Percentiles rank a stretch among this genome's conserved stretches.
Conservation (phyloP, 140 eudicot genomes). For the Anethum foeniculum region DNA sequence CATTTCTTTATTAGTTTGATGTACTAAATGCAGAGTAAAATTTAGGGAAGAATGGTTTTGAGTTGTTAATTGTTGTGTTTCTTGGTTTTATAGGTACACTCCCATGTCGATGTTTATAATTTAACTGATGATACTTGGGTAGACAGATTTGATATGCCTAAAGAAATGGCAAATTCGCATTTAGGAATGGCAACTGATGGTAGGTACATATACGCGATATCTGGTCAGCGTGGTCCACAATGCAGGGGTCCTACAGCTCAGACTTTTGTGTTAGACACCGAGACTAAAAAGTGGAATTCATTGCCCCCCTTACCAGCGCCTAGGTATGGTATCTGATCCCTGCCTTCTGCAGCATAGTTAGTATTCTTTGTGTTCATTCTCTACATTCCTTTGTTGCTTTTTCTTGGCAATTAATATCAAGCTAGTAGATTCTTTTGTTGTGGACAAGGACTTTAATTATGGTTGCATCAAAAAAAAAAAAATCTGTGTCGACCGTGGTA, state of each 20-base stretch:
- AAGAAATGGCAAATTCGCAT: slow-evolving; percentile 92
- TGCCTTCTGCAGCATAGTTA: background rate
- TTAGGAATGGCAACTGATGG: slow-evolving; percentile 93
- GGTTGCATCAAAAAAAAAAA: background rate
- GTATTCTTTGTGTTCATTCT: background rate
- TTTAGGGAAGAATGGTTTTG: background rate
- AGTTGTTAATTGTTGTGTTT: background rate
- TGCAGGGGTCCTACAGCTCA: slow-evolving; percentile 69
- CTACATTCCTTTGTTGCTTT: background rate
- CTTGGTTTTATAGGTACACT: slow-evolving; percentile 56
- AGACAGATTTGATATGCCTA: slow-evolving; percentile 72
- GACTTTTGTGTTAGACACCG: slow-evolving; percentile 74
- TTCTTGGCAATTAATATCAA: background rate
- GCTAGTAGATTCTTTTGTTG: background rate
- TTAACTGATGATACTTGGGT: slow-evolving; percentile 67
- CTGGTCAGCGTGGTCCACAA: slow-evolving; percentile 92
- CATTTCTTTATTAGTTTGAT: background rate
- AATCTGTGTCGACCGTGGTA: background rate
- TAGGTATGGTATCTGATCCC: slow-evolving; percentile 34
- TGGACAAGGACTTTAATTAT: background rate
- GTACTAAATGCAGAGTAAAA: background rate
- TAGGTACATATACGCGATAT: slow-evolving; percentile 65
- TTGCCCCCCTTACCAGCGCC: slow-evolving; percentile 88
- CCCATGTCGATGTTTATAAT: slow-evolving; percentile 91
- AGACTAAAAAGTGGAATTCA: slow-evolving; percentile 54